phyloP scores from a whole-genome alignment of 2,329 filamentous ascomycete species.

The Alternaria angustiovoidea region DNA sequence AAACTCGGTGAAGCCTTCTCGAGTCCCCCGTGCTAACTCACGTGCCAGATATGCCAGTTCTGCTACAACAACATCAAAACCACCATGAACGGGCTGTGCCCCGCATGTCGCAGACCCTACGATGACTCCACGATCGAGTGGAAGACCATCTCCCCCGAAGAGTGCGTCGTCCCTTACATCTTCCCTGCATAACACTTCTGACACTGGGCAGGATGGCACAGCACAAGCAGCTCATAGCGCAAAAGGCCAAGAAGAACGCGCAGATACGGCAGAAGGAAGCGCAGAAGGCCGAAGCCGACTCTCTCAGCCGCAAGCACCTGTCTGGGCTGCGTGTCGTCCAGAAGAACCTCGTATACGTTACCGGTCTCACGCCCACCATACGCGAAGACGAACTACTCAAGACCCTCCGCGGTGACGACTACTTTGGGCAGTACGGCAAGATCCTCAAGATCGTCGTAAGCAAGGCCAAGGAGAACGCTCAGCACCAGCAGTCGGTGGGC shows the following conservation, averaged over 20 bases:
- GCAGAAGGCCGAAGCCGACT: constrained; percentile 95
- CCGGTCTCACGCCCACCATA: constrained; percentile 88
- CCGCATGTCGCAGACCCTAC: constrained; percentile 94
- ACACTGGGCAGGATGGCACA: constrained; percentile 67
- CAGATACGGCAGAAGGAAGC: constrained; percentile 91
- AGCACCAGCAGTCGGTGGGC: constrained; percentile 82
- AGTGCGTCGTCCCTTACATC: constrained; percentile 70
- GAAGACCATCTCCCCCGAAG: constrained; percentile 93
- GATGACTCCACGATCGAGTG: constrained; percentile 97
- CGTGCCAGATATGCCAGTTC: constrained; percentile 86
- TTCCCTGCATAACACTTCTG: constrained; percentile 27
- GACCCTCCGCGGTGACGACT: constrained; percentile 87
- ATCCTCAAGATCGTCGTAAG: constrained; percentile 99
- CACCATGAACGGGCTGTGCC: constrained; percentile 96
- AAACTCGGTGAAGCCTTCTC: constrained; percentile 23
- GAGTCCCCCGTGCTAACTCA: constrained; percentile 33
- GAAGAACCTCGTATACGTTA: constrained; percentile 98
- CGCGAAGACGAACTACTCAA: constrained; percentile 91
- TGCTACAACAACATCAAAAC: constrained; percentile 99
- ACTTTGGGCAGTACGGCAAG: constrained; percentile 97
- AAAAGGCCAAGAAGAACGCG: constrained; percentile 92
- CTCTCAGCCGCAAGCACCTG: constrained; percentile 92
- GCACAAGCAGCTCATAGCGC: constrained; percentile 75
- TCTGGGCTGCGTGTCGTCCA: constrained; percentile 95
- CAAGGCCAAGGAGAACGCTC: constrained; percentile 81